Base-by-base conservation (phyloP, 2,329 filamentous ascomycete genomes). In the Alternaria sp. region DNA sequence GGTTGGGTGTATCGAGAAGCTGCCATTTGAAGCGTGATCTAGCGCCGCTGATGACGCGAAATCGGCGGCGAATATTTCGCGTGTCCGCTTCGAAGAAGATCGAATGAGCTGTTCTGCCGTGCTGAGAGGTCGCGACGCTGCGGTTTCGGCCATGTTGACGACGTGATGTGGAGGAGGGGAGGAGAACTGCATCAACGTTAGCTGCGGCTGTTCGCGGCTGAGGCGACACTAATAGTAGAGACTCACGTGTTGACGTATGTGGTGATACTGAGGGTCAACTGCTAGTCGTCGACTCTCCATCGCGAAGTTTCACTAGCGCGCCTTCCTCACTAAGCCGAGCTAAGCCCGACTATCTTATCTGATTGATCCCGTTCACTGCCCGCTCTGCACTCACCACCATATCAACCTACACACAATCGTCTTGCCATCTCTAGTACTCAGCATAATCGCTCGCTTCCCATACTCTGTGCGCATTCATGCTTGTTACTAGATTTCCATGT, bases 51-150 rank as follows among this genome's bases (percentile, higher is more conserved):
- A 67, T 9, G 82, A 81, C 10, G 80, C 84, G 64, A 85, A 86
- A 69, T 87, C 85, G 71, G 84, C 80, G 54, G 82, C 84, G 66
- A 87, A 87, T 64, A 87, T 80, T 65, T 86, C 84, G 67, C 85
- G 80, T 57, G 85, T 87, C 49, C 85, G 82, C 72, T 87, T 87
- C 53, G 84, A 83, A 18, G 85, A 87, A 55, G 75, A 78, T 55
- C 81, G 81, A 23, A 82, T 72, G 6, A 74, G 69, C 54, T 75
- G 68, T 57, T 77, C 73, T 14, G 67, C 68, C 10, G 69, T 71
- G 63, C 64, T 73, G 43, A 65, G 55, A 37, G 62, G 62, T 54
- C 57, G 65, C 54, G 64, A 55, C 23, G 71, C 62, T 61, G 71
- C 65, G 3, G 65, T 67, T 28, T 70, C 63, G 45, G 72, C 69